Conservation (phyloP, 23 red algal species). For the Agarophyton chilense region DNA sequence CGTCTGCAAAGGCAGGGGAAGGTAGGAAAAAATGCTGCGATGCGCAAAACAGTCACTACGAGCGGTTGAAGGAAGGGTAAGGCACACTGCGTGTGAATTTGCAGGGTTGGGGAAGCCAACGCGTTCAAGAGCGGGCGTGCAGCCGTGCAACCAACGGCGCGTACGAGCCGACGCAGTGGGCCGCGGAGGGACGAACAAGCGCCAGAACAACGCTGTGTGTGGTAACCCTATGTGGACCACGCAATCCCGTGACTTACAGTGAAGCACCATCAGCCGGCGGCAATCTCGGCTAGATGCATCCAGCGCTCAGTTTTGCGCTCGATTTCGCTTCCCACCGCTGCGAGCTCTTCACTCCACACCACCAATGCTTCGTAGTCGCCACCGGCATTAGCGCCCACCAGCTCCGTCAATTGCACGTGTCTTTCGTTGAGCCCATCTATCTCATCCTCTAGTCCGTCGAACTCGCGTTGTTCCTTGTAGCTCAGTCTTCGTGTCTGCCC, state of each 20-base stretch:
- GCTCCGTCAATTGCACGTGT: constrained; percentile 12
- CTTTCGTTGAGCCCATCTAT: constrained; percentile 58
- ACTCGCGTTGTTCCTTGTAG: constrained; percentile 76
- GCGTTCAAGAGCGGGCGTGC: background rate
- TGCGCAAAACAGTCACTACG: too few species aligned
- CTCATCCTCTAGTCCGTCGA: constrained; percentile 56
- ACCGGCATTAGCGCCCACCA: background rate
- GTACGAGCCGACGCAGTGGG: background rate
- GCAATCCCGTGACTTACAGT: constrained; percentile 1
- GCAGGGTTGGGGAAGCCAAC: too few species aligned
- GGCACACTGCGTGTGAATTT: too few species aligned
- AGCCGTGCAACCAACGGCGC: background rate
- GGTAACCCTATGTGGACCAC: background rate
- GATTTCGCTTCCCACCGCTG: constrained; percentile 17
- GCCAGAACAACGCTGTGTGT: background rate
- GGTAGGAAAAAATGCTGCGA: too few species aligned
- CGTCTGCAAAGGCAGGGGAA: background rate
- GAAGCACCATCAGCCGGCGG: background rate
- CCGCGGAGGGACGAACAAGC: background rate
- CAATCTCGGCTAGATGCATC: constrained; percentile 69
- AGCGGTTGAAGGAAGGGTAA: too few species aligned
- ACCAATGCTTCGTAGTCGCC: constrained; percentile 37
- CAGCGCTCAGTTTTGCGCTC: constrained; percentile 78
- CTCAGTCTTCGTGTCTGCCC: constrained; percentile 20
- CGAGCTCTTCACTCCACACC: constrained; percentile 51